Conservation (phyloP, 1,284 basidiomycete genomes). For the Apiotrichum gamsii region DNA sequence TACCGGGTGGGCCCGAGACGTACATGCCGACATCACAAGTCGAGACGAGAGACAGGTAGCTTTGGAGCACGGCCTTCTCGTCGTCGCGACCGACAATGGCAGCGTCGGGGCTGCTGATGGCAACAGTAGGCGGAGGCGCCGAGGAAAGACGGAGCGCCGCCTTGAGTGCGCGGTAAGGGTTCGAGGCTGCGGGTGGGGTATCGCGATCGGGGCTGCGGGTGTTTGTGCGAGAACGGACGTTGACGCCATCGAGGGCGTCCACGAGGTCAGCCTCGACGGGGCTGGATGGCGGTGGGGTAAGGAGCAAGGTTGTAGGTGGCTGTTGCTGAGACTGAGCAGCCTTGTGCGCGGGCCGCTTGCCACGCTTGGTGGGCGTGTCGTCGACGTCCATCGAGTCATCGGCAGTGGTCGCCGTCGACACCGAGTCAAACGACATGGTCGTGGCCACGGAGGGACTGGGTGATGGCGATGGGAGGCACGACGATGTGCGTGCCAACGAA, state of each 20-base stretch:
- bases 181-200: slow-evolving; percentile 5
- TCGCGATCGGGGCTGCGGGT: neutral
- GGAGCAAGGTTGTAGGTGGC: slow-evolving; percentile 12
- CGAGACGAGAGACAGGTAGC: slow-evolving; percentile 31
- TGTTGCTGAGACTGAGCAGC: neutral
- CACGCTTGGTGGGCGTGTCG: slow-evolving; percentile 27
- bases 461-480: slow-evolving; percentile 28
- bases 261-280: slow-evolving; percentile 7
- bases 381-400: slow-evolving; percentile 25
- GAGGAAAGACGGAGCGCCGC: slow-evolving; percentile 37
- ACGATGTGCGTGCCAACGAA: slow-evolving; percentile 12
- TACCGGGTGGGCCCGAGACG: slow-evolving; percentile 47
- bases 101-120: slow-evolving; percentile 9
- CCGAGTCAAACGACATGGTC: slow-evolving; percentile 19
- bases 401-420: slow-evolving; percentile 16
- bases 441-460: slow-evolving; percentile 34
- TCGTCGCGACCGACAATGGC: slow-evolving; percentile 40
- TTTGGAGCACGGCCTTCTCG: slow-evolving; percentile 33
- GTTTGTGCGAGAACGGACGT: slow-evolving; percentile 1
- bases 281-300: slow-evolving; percentile 34
- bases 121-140: neutral
- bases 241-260: slow-evolving; percentile 9
- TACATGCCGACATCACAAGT: slow-evolving; percentile 39
- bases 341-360: slow-evolving; percentile 4
- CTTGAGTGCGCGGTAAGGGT: slow-evolving; percentile 44